These are phyloP conservation scores for Boletellus emodensis DNA, from an alignment of 768 basidiomycete genomes.

Conservation along the genomic window DNA sequence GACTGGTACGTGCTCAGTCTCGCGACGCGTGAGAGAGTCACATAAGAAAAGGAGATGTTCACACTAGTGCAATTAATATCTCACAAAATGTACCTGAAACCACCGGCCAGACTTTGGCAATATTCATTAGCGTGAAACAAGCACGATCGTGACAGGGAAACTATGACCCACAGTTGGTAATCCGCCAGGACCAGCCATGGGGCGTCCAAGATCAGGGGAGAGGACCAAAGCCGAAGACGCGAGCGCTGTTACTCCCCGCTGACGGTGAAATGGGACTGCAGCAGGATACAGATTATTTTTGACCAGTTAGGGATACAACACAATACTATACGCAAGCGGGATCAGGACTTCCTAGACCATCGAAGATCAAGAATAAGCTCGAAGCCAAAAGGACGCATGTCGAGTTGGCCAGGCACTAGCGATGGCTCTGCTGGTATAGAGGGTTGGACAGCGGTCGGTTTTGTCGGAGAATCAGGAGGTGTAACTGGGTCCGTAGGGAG, in stretches of 20 bases:
- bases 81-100: not conserved
- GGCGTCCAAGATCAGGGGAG: too few species aligned
- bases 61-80: not conserved
- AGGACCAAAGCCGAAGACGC: too few species aligned
- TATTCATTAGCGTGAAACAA: not conserved
- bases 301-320: constrained; percentile 20
- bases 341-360: constrained; percentile 43
- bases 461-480: constrained; percentile 5
- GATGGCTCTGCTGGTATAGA: constrained; percentile 13
- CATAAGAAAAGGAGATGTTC: not conserved
- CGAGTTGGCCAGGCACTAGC: constrained; percentile 52
- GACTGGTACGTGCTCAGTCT: not conserved
- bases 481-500: not conserved
- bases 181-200: not conserved
- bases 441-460: constrained; percentile 3
- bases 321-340: constrained; percentile 5
- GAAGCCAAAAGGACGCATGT: constrained; percentile 69
- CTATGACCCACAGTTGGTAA: not conserved
- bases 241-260: not conserved
- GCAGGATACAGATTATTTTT: constrained; percentile 12
- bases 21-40: not conserved
- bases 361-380: constrained; percentile 71
- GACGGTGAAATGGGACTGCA: not conserved
- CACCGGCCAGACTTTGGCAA: not conserved
- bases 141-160: not conserved